Evolutionary conservation across 225 moss, liverwort and hornwort genomes (phyloP), one percentile per base, ranked within the genome.

Genomic region (Polytrichum commune): DNA sequence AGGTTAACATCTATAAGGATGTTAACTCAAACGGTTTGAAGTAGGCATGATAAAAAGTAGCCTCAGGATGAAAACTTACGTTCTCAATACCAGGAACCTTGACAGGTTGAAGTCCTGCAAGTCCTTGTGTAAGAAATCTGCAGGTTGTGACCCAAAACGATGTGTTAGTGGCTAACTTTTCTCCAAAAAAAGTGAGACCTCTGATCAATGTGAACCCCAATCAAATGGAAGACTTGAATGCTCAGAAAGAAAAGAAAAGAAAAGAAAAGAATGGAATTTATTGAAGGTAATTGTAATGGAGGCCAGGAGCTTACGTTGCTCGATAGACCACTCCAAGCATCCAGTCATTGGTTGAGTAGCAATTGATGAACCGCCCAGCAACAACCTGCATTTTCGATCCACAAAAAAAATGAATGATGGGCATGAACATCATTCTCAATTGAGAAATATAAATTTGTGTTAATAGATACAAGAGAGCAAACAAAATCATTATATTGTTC

Each of bases 241-340:
- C 46, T 46, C 13, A 1, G 16, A 1, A 38, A 46, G 46, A 46
- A 46, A 46, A 46, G 46, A 46, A 46, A 46, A 46, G 1, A 0
- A 46, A 46, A 46, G 13, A 0, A 16, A 46, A 13, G 4, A 4
- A 46, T 46, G 46, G 46, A 46, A 46, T 13, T 46, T 13, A 46
- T 16, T 10, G 10, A 13, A 38, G 38, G 38, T 38, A 13, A 38
- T 13, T 46, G 13, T 13, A 46, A 46, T 3, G 16, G 46, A 63
- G 70, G 55, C 23, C 27, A 69, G 26, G 73, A 65, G 79, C 70
- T 69, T 81, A 97, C 96, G 90, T 98, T 4, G 97, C 92, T 70
- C 97, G 86, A 75, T 98, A 98, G 53, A 94, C 89, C 69, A 98
- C 82, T 65, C 86, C 97, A 54, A 98, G 90, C 84, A 98, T 98